Evolutionary conservation across 2,329 filamentous ascomycete genomes (phyloP).

Genomic region (Alternaria ventricosa): DNA sequence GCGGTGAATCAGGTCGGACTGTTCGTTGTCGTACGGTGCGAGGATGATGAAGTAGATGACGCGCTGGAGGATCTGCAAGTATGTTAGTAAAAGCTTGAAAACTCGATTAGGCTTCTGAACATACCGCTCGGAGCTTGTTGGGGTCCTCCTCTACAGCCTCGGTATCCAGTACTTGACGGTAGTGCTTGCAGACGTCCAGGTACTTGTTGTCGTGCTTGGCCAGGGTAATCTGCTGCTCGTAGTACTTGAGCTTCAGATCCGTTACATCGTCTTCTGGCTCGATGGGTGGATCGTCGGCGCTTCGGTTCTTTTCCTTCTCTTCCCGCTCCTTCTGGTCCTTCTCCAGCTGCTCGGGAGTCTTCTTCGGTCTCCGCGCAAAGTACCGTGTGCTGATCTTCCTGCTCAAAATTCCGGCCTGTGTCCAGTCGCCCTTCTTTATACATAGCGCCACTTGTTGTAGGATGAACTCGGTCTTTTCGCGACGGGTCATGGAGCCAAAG

Average conservation of each 20-base stretch:
- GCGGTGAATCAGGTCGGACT: slow-evolving; percentile 94
- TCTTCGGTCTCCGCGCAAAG: slow-evolving; percentile 87
- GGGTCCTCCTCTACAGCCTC: slow-evolving; percentile 92
- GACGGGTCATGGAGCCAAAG: slow-evolving; percentile 95
- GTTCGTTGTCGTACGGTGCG: slow-evolving; percentile 96
- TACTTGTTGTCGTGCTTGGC: slow-evolving; percentile 98
- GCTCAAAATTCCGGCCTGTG: slow-evolving; percentile 88
- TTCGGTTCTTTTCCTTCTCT: slow-evolving; percentile 81
- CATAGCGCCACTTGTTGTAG: slow-evolving; percentile 92
- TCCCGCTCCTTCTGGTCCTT: slow-evolving; percentile 87
- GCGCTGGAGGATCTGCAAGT: slow-evolving; percentile 77
- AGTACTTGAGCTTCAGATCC: slow-evolving; percentile 93
- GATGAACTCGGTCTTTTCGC: slow-evolving; percentile 99
- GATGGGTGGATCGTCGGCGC: slow-evolving; percentile 76
- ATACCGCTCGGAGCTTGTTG: slow-evolving; percentile 81
- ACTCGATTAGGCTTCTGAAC: slow-evolving; percentile 37
- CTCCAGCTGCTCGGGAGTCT: slow-evolving; percentile 85
- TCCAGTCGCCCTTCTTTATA: slow-evolving; percentile 96
- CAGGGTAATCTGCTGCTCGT: slow-evolving; percentile 94
- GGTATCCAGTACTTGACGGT: slow-evolving; percentile 94
- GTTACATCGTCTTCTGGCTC: slow-evolving; percentile 89
- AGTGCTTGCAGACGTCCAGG: slow-evolving; percentile 96
- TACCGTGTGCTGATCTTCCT: slow-evolving; percentile 98
- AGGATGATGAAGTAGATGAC: slow-evolving; percentile 98
- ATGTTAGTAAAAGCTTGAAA: slow-evolving; percentile 26